Evolutionary conservation across 768 basidiomycete species (phyloP), one percentile per base, ranked within the genome.

Genomic region (Panellus pusillus): DNA sequence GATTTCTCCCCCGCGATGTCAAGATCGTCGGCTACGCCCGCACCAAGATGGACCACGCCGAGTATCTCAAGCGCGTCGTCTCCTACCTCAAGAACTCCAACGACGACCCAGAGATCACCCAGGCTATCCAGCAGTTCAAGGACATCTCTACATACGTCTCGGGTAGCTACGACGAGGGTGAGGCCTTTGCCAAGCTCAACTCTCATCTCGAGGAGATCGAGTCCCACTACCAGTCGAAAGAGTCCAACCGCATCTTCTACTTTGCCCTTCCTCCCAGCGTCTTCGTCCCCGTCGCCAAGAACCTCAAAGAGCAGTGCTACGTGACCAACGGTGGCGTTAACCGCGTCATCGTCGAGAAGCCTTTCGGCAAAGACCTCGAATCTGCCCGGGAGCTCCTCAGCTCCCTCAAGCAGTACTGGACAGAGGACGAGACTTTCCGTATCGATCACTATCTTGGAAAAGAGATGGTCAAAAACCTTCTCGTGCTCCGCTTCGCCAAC

Each of bases 391-490:
- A 82, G 56, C 85, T 99, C 53, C 81, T 98, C 53, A 67, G 72
- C 18, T 78, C 86, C 15, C 79, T 99, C 70, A 95, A 93, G 74
- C 68, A 84, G 61, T 84, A 91, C 57, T 99, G 95, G 94, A 78
- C 79, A 3, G 96, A 99, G 72, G 92, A 98, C 27, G 97, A 99
- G 77, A 98, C 95, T 9, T 99, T 91, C 84, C 90, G 96, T 48
- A 98, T 99, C 68, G 96, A 99, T 72, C 96, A 99, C 69, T 99
- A 99, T 71, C 87, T 99, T 48, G 96, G 96, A 53, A 99, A 99
- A 77, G 96, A 99, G 81, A 98, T 99, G 96, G 92, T 98, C 67
- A 99, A 99, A 80, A 99, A 98, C 72, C 70, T 99, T 50, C 88
- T 98, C 58, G 92, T 98, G 27, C 77, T 98, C 47, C 87, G 96